Percentiles rank a stretch among this genome's conserved stretches.
Evolutionary conservation across 1,139 yeast genomes (phyloP).

Genomic region (Komagataea norvegica): DNA sequence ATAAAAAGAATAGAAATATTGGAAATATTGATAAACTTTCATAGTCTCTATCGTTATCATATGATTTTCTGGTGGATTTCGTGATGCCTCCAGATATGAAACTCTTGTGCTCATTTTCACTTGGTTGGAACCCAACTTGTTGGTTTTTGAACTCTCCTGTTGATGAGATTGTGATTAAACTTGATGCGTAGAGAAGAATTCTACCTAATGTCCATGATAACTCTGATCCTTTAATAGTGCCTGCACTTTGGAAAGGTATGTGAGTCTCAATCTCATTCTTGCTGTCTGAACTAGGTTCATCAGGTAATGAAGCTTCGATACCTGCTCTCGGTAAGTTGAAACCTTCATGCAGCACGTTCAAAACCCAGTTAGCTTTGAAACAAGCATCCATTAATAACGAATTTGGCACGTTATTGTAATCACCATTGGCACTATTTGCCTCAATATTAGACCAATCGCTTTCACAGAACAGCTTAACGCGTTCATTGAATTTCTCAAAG

Average conservation of each 20-base stretch:
- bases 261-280: conserved; percentile 33
- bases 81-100: conserved; percentile 22
- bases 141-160: conserved; percentile 20
- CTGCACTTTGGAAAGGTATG: conserved; percentile 58
- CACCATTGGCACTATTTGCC: conserved; percentile 46
- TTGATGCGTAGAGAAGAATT: conserved; percentile 54
- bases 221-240: conserved; percentile 54
- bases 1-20: conserved; percentile 10
- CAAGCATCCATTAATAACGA: conserved; percentile 60
- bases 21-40: conserved; percentile 10
- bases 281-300: conserved; percentile 28
- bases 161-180: conserved; percentile 37
- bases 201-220: conserved; percentile 67
- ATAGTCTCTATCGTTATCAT: conserved; percentile 8
- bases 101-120: conserved; percentile 35
- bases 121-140: conserved; percentile 51
- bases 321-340: conserved; percentile 66
- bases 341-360: conserved; percentile 74
- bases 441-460: conserved; percentile 55
- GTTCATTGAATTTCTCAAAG: conserved; percentile 52
- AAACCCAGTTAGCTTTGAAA: conserved; percentile 80
- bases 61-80: background rate
- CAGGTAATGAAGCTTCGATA: conserved; percentile 35
- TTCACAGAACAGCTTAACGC: conserved; percentile 61
- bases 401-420: conserved; percentile 34